phyloP scores from a whole-genome alignment of 768 basidiomycete species.

The Suillus placidus region DNA sequence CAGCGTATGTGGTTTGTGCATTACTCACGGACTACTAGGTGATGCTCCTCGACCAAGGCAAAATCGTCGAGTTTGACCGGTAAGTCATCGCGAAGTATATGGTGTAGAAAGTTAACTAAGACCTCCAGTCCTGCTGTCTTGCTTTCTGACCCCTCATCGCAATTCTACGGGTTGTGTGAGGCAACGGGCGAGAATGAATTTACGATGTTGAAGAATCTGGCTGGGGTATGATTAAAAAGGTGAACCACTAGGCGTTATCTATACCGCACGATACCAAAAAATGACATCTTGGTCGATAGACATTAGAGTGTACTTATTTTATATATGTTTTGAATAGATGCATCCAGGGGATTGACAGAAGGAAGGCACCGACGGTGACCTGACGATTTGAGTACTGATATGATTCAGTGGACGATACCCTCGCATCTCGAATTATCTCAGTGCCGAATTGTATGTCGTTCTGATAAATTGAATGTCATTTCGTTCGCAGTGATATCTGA shows the following conservation, averaged over 20 bases:
- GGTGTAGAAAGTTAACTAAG: background rate
- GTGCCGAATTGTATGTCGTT: background rate
- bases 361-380: background rate
- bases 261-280: constrained; percentile 19
- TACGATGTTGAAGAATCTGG: constrained; percentile 67
- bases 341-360: background rate
- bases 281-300: constrained; percentile 16
- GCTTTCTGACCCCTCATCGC: constrained; percentile 57
- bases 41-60: constrained; percentile 77
- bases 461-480: no score
- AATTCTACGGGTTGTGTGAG: constrained; percentile 69
- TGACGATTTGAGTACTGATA: background rate
- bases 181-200: constrained; percentile 77
- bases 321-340: background rate
- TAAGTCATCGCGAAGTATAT: constrained; percentile 24
- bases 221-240: constrained; percentile 34
- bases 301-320: background rate
- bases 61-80: constrained; percentile 76
- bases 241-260: background rate
- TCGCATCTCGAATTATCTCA: background rate
- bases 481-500: background rate
- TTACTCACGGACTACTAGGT: constrained; percentile 46
- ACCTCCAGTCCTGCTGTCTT: constrained; percentile 52
- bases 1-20: constrained; percentile 6
- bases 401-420: background rate